Conservation (phyloP, 129 eudicot species). For the Lonicera japonica region DNA sequence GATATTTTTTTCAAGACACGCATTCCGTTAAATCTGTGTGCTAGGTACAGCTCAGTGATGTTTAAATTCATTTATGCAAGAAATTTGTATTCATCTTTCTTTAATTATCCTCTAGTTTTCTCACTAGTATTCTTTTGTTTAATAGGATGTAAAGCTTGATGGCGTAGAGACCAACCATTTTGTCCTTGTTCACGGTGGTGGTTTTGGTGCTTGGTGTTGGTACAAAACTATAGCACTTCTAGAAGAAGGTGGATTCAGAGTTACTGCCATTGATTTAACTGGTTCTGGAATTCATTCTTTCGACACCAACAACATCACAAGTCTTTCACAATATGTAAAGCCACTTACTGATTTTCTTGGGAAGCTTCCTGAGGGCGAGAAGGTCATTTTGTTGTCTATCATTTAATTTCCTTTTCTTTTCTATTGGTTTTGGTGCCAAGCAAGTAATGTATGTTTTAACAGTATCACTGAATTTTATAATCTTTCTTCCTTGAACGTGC, state of each 20-base stretch:
- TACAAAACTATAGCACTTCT: slow-evolving; percentile 83
- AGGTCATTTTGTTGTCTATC: slow-evolving; percentile 43
- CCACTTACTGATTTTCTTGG: slow-evolving; percentile 72
- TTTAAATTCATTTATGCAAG: background rate
- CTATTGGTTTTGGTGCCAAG: background rate
- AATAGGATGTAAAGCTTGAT: slow-evolving; percentile 63
- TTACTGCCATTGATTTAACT: slow-evolving; percentile 84
- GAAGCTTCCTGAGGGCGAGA: slow-evolving; percentile 73
- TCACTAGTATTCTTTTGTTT: slow-evolving; percentile 11
- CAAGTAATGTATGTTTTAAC: background rate
- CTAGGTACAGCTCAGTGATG: background rate
- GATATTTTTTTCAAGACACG: too few relatives aligned
- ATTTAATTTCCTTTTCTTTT: background rate
- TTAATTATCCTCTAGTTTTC: slow-evolving; percentile 5
- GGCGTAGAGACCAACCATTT: slow-evolving; percentile 65
- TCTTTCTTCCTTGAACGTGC: slow-evolving; percentile 12
- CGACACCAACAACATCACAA: slow-evolving; percentile 66
- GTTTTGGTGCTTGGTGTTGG: slow-evolving; percentile 99
- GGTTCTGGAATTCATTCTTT: slow-evolving; percentile 88
- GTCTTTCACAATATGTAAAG: slow-evolving; percentile 73
- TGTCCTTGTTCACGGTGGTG: slow-evolving; percentile 96
- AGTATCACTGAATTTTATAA: too few relatives aligned
- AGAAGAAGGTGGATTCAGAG: slow-evolving; percentile 78
- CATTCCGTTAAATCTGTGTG: too few relatives aligned
- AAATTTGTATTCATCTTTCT: background rate